Evolutionary conservation across 1,284 basidiomycete species (phyloP), one percentile per base, ranked within the genome.

Genomic region (Puccinia sorghi): DNA sequence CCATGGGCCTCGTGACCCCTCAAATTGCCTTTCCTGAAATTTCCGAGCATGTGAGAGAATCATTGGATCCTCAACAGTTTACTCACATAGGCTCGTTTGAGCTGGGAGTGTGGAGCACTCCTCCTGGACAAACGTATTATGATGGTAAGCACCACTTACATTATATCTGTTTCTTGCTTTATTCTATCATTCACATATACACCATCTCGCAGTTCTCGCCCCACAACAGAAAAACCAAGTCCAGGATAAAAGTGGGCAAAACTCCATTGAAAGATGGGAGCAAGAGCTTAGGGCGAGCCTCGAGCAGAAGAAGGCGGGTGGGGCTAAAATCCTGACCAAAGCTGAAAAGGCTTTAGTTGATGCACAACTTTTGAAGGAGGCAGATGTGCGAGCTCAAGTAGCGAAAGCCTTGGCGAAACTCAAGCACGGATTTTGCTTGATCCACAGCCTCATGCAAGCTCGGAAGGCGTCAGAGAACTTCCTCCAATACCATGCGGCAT

Each of bases 241-340:
- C 6, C 59, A 63, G 57, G 50, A 13, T 5, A 72, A 66, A 41
- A 95, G 94, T 84, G 91, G 93, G 48, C 96, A 95, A 82, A 91
- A 90, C 15, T 93, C 92, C 61, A 90, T 94, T 37, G 90, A 92
- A 15, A 91, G 92, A 82, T 98, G 94, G 94, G 95, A 98, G 81
- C 91, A 90, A 41, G 93, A 97, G 81, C 86, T 96, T n/a, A 89
- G 94, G 12, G 91, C 91, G 82, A 90, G 91, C 0, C 86, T 97
- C 0, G 91, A 92, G 8, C 89, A 86, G 80, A 95, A 95, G 86
- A 79, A 72, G 67, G 84, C 87, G 0, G 84, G 86, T 1, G 57
- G 52, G 22, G 81, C 80, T 13, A 83, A 82, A 39, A 87, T 88
- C 5, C 84, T 97, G 3, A 92, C 91, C 1, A 97, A 94, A 84